Percentiles rank a stretch among this genome's conserved stretches.
These are phyloP conservation scores for Danielia reshetovae DNA, from an alignment of 805 yeast genomes.

Conservation along the genomic window DNA sequence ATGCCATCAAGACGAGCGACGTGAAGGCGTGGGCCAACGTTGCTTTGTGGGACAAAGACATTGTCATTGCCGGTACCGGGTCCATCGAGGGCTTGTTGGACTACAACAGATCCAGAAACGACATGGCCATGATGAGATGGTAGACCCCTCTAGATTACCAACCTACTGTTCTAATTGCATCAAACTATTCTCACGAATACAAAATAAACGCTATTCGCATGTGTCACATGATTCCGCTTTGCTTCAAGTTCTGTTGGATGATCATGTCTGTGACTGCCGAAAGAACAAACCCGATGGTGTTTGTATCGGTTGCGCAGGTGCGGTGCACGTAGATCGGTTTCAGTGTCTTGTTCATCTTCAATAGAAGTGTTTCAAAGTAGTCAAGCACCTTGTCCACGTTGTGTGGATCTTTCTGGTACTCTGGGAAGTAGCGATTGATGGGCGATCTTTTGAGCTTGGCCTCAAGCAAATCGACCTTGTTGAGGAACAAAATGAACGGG, in stretches of 20 bases:
- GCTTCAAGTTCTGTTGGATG: conserved; percentile 74
- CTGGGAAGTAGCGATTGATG: conserved; percentile 71
- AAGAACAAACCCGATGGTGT: conserved; percentile 83
- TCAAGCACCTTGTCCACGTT: conserved; percentile 64
- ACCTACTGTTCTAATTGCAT: conserved; percentile 16
- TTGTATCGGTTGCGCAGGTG: conserved; percentile 93
- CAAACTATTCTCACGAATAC: conserved; percentile 9
- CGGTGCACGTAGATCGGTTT: conserved; percentile 86
- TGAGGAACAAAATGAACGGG: conserved; percentile 84
- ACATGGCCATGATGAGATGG: conserved; percentile 84
- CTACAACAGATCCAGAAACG: conserved; percentile 82
- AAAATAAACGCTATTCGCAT: conserved; percentile 6
- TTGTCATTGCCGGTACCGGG: conserved; percentile 81
- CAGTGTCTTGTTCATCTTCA: conserved; percentile 58
- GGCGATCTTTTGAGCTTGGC: conserved; percentile 65
- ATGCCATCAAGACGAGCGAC: conserved; percentile 55
- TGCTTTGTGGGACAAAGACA: conserved; percentile 77
- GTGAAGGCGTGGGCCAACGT: conserved; percentile 71
- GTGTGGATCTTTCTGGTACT: conserved; percentile 58
- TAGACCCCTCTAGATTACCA: conserved; percentile 17
- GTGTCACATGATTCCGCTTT: conserved; percentile 65
- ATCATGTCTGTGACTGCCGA: conserved; percentile 92
- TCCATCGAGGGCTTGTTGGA: conserved; percentile 82
- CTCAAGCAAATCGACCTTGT: conserved; percentile 80
- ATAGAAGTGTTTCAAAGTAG: conserved; percentile 67